Evolutionary conservation across 306 rosid genomes (phyloP).

Genomic region (Betula pendula): DNA sequence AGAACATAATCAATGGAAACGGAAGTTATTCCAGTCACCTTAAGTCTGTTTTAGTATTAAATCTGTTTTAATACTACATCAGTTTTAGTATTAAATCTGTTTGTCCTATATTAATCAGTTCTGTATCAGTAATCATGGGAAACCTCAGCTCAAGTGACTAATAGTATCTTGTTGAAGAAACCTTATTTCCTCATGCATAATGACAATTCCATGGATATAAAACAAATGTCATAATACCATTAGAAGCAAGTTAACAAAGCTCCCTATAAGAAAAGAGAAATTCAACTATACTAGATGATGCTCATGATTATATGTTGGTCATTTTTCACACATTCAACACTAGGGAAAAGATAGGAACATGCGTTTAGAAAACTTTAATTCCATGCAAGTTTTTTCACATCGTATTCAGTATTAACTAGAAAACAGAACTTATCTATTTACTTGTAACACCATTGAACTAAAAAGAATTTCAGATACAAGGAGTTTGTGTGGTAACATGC

Average conservation of each 20-base stretch:
- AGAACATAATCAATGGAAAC: neutral
- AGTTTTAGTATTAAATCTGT: neutral
- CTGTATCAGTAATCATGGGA: neutral
- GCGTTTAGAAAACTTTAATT: neutral
- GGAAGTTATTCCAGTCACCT: conserved; percentile 37
- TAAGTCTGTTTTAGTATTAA: too few relatives aligned
- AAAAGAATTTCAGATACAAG: neutral
- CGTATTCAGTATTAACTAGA: neutral
- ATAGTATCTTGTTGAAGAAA: too few relatives aligned
- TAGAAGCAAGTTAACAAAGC: too few relatives aligned
- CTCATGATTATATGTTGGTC: neutral
- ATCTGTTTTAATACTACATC: too few relatives aligned
- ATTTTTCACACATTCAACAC: neutral
- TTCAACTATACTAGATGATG: neutral
- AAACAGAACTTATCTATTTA: neutral
- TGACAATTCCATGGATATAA: too few relatives aligned
- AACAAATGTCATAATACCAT: too few relatives aligned
- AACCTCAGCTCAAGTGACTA: too few relatives aligned
- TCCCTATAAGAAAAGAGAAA: too few relatives aligned
- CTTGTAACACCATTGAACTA: neutral
- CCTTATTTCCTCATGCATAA: too few relatives aligned
- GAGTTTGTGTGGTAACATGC: neutral
- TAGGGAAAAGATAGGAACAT: neutral
- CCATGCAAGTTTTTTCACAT: neutral
- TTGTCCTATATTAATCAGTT: neutral